Evolutionary conservation across 345 rosid species (phyloP).

Genomic region (Balakata baccata): DNA sequence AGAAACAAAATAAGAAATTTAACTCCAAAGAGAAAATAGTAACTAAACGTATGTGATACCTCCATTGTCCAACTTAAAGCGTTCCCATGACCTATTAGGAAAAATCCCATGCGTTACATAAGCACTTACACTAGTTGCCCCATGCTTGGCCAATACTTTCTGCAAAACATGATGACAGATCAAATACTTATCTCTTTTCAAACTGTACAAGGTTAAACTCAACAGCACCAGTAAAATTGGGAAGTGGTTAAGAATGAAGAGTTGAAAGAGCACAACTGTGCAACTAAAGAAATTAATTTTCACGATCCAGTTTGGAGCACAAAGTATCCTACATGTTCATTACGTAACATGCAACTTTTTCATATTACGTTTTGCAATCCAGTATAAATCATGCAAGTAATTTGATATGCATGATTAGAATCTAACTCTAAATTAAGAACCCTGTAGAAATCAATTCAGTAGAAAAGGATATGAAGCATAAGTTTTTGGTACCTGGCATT

Average conservation of each 20-base stretch:
- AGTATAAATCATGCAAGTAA: neutral
- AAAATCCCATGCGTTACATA: constrained; percentile 95
- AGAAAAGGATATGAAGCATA: neutral
- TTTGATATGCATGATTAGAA: constrained; percentile 1
- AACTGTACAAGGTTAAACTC: neutral
- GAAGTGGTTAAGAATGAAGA: neutral
- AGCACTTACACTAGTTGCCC: constrained; percentile 88
- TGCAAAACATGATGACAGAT: constrained; percentile 27
- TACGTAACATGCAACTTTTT: neutral
- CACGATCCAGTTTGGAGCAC: neutral
- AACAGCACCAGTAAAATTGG: neutral
- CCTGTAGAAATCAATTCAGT: neutral
- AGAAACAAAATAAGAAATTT: neutral
- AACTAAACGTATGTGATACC: constrained; percentile 42
- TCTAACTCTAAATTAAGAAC: no score
- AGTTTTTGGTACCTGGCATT: constrained; percentile 73
- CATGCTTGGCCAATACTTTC: constrained; percentile 90
- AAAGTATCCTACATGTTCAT: neutral
- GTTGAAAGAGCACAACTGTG: neutral
- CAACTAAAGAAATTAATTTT: neutral
- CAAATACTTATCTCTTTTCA: neutral
- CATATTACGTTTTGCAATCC: neutral
- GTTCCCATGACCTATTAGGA: constrained; percentile 85
- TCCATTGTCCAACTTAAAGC: constrained; percentile 73
- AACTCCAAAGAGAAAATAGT: neutral